Base-by-base conservation (phyloP, 352 stramenopile species). In the Globisporangium cylindrosporum region DNA sequence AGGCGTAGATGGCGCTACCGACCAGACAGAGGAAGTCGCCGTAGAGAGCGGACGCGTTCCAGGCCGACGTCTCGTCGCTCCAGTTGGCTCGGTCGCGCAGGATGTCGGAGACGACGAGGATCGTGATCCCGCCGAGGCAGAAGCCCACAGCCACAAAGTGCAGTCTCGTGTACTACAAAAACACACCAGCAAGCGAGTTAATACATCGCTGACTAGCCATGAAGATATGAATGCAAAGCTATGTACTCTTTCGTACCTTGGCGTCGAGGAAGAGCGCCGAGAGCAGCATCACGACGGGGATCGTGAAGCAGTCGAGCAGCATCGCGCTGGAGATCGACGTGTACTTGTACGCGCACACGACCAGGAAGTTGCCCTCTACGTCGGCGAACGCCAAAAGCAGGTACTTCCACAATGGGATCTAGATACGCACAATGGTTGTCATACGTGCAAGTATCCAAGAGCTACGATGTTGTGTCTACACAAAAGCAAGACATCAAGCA, bases 301-400 rank as follows among this genome's bases (percentile, higher is more conserved):
- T 98, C 3, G 94, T 97, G 64, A 99, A 97, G 64, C 94, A 98
- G 68, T 98, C 94, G 38, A 99, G 81, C 68, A 99, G 83, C 81
- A 98, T 98, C 18, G 97, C 88, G 66, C 91, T 98, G 24, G 95
- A 98, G 67, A 99, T 95, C 10, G 88, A 97, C 53, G 97, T 99
- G 77, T 98, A 98, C 59, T 97, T 88, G 76, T 98, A 98, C 5
- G 93, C 95, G n/a, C 96, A 84, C n/a, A 99, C 86, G 54, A 95
- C 86, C 7, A 98, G 71, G 55, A 97, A 98, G 73, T 99, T 99
- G 32, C 92, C 94, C 77, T 98, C 86, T 1, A 99, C 93, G 76
- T 99, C 97, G 12, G 97, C 78, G 24, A 98, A 78, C 9, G 91
- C 88, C n/a, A 98, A 66, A 10, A 98, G 60, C 63, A 97, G 64